Conservation (phyloP, 164 flowering plant species). For the Nymphaea thermarum region DNA sequence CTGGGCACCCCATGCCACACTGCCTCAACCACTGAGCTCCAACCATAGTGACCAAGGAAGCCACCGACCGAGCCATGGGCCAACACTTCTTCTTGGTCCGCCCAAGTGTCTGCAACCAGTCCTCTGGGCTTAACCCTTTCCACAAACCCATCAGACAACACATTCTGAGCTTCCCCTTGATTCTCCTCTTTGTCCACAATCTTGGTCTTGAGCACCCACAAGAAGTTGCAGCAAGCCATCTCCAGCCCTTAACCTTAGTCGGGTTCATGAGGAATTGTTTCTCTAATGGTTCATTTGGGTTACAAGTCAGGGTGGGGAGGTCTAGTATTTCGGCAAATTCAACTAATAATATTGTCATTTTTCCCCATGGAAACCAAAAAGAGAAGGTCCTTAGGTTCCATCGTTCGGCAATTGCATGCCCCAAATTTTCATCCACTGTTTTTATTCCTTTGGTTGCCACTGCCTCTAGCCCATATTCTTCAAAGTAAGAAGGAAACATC, state of each 20-base stretch:
- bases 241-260: constrained; percentile 31
- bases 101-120: constrained; percentile 7
- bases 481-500: too few relatives aligned
- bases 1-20: constrained; percentile 2
- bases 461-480: too few relatives aligned
- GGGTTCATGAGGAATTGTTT: too few relatives aligned
- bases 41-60: constrained; percentile 1
- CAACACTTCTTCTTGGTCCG: not conserved
- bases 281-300: too few relatives aligned
- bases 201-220: constrained; percentile 40
- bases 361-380: too few relatives aligned
- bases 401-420: too few relatives aligned
- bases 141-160: constrained; percentile 14
- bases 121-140: constrained; percentile 13
- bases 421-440: too few relatives aligned
- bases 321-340: too few relatives aligned
- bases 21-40: constrained; percentile 1
- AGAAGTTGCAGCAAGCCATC: constrained; percentile 20
- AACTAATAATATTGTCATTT: too few relatives aligned
- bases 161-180: constrained; percentile 8
- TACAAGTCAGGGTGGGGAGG: too few relatives aligned
- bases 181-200: constrained; percentile 31
- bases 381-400: too few relatives aligned
- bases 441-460: too few relatives aligned
- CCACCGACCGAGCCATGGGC: constrained; percentile 3